phyloP scores from a whole-genome alignment of 1,139 yeast species.

The Pneumocystis carinii region DNA sequence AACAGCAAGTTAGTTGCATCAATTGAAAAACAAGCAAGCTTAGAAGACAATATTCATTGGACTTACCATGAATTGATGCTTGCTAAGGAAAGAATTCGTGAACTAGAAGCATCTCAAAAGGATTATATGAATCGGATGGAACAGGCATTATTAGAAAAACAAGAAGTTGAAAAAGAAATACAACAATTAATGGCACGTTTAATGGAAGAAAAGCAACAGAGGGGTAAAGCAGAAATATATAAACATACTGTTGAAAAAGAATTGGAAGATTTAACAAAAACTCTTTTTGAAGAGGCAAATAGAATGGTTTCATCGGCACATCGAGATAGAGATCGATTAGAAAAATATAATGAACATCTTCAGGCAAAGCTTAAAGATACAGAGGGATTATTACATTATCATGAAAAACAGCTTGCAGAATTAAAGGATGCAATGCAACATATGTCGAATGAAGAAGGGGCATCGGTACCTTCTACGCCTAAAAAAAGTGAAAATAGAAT shows the following conservation, averaged over 20 bases:
- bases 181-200: constrained; percentile 15
- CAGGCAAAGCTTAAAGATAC: constrained; percentile 57
- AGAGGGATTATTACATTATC: constrained; percentile 47
- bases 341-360: constrained; percentile 36
- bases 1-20: constrained; percentile 26
- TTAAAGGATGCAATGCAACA: constrained; percentile 45
- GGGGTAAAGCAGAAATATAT: constrained; percentile 36
- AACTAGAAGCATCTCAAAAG: constrained; percentile 18
- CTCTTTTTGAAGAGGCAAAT: constrained; percentile 58
- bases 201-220: constrained; percentile 12
- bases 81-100: constrained; percentile 11
- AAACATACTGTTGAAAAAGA: constrained; percentile 42
- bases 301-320: constrained; percentile 57
- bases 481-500: neutral
- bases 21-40: constrained; percentile 25
- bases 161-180: constrained; percentile 17
- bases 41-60: constrained; percentile 25
- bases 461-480: neutral
- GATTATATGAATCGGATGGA: constrained; percentile 18
- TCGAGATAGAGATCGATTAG: constrained; percentile 26
- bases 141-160: constrained; percentile 17
- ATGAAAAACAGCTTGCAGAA: constrained; percentile 56
- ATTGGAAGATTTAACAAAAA: constrained; percentile 54
- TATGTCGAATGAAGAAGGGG: constrained; percentile 26
- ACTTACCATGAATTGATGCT: constrained; percentile 16